These are phyloP conservation scores for Akanthomyces dipterigenus DNA, from an alignment of 2,329 filamentous ascomycete species.

Conservation along the genomic window DNA sequence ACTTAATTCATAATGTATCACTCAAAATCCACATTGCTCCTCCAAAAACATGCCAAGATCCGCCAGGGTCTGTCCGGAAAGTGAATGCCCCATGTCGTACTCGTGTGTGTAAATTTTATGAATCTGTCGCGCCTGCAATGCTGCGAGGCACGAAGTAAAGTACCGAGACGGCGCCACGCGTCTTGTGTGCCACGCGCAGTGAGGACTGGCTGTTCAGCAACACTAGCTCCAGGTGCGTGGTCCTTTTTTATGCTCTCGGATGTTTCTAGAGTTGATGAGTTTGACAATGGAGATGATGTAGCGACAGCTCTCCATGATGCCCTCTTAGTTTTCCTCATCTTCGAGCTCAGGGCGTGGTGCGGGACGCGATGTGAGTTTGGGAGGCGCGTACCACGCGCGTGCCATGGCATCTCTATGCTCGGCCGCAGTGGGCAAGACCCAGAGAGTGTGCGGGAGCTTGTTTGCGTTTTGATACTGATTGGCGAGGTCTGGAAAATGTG, in stretches of 20 bases:
- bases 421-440: neutral
- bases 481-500: neutral
- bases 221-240: neutral
- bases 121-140: neutral
- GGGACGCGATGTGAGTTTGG: neutral
- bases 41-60: neutral
- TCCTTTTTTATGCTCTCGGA: neutral
- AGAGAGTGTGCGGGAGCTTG: neutral
- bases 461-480: neutral
- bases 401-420: slow-evolving; percentile 5
- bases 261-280: neutral
- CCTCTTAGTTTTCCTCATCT: slow-evolving; percentile 4
- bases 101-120: neutral
- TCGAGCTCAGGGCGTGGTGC: neutral
- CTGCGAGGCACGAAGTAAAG: neutral
- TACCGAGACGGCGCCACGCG: neutral
- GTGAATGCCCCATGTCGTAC: neutral
- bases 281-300: neutral
- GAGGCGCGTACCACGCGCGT: neutral
- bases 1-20: neutral
- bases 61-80: neutral
- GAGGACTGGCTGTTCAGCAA: neutral
- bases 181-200: neutral
- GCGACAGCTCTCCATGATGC: neutral
- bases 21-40: neutral